These are phyloP conservation scores for Saccharomycopsis malanga DNA, from an alignment of 805 yeast species.

Conservation along the genomic window DNA sequence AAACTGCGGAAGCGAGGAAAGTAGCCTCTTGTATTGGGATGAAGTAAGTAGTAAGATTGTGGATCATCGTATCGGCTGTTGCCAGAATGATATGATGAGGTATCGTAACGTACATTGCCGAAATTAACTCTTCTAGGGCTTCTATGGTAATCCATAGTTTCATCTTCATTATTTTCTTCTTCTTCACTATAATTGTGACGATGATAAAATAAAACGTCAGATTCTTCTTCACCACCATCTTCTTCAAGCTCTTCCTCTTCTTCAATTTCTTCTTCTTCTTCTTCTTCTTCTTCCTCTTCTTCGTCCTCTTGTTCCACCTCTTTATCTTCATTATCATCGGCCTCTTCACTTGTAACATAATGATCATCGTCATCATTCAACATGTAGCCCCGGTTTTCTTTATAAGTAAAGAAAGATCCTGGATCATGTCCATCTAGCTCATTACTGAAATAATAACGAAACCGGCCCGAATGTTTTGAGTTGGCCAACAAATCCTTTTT, in stretches of 20 bases:
- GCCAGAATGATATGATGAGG: too few species aligned
- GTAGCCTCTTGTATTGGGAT: neutral
- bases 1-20: constrained; percentile 1
- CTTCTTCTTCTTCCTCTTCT: constrained; percentile 8
- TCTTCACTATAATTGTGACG: neutral
- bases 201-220: constrained; percentile 2
- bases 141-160: neutral
- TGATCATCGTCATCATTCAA: constrained; percentile 10
- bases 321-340: neutral
- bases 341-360: constrained; percentile 1
- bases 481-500: constrained; percentile 13
- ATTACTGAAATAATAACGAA: constrained; percentile 7
- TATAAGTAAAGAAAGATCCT: neutral
- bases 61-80: too few species aligned
- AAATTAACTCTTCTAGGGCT: neutral
- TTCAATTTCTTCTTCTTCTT: neutral
- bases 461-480: constrained; percentile 1
- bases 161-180: neutral
- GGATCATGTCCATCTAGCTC: neutral
- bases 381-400: constrained; percentile 10
- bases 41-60: constrained; percentile 1
- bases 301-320: constrained; percentile 8
- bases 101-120: neutral
- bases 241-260: constrained; percentile 5
- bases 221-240: constrained; percentile 2